A percentile compares a stretch with the other conserved stretches of the same genome.
Conservation (phyloP, 306 rosid genomes). For the Benincasa hispida region DNA sequence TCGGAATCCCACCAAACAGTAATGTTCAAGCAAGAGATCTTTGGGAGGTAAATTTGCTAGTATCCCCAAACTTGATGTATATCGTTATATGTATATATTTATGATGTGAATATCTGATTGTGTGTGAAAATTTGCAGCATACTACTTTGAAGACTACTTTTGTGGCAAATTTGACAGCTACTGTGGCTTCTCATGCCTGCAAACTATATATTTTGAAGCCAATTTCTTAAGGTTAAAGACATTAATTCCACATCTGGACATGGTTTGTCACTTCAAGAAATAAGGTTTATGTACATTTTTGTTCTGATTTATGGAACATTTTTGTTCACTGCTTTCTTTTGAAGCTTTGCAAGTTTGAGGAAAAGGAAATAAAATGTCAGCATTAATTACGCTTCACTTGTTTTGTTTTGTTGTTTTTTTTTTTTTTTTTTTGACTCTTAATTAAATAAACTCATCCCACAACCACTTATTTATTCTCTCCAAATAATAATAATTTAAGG, state of each 20-base stretch:
- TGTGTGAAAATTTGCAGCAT: conserved; percentile 45
- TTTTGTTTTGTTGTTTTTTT: too few relatives aligned
- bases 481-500: too few relatives aligned
- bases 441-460: too few relatives aligned
- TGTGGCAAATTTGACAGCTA: conserved; percentile 46
- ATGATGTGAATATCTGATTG: not conserved
- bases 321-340: too few relatives aligned
- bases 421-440: too few relatives aligned
- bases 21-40: conserved; percentile 69
- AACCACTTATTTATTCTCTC: too few relatives aligned
- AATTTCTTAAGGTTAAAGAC: conserved; percentile 15
- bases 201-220: conserved; percentile 72
- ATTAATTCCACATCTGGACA: not conserved
- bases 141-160: conserved; percentile 44
- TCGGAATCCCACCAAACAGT: conserved; percentile 54
- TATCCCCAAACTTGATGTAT: not conserved
- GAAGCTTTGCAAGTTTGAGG: too few relatives aligned
- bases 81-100: not conserved
- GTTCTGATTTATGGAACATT: too few relatives aligned
- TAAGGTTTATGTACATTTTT: too few relatives aligned
- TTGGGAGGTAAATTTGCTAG: conserved; percentile 58
- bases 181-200: conserved; percentile 49
- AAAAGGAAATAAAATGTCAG: too few relatives aligned
- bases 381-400: too few relatives aligned
- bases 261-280: too few relatives aligned